Evolutionary conservation across 352 stramenopile genomes (phyloP).

Genomic region (Pythium coloratum): DNA sequence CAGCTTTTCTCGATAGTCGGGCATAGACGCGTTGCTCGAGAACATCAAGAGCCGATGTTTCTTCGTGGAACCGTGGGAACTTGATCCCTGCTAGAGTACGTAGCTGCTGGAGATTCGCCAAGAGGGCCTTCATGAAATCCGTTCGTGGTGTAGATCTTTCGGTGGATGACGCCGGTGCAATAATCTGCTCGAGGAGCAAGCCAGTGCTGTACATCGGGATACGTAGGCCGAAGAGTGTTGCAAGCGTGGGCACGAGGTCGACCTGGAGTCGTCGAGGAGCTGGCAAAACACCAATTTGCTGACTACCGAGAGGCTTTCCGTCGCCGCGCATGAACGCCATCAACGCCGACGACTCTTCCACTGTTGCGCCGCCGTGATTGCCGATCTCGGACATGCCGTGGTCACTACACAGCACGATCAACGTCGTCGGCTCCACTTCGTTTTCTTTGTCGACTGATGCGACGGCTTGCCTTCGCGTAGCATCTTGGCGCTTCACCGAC

Average conservation of each 20-base stretch:
- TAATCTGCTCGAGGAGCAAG: constrained; percentile 52
- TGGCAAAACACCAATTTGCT: constrained; percentile 25
- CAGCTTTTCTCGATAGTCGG: not conserved
- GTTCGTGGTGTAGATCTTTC: not conserved
- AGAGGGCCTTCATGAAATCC: constrained; percentile 28
- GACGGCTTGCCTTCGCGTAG: constrained; percentile 19
- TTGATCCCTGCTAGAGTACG: constrained; percentile 48
- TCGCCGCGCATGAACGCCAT: constrained; percentile 74
- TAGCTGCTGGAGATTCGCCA: constrained; percentile 67
- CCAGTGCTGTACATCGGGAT: constrained; percentile 74
- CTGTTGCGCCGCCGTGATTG: constrained; percentile 82
- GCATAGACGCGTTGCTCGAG: constrained; percentile 3
- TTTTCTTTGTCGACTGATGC: constrained; percentile 6
- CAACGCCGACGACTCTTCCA: constrained; percentile 83
- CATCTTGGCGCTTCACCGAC: constrained; percentile 64
- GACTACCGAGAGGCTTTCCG: constrained; percentile 18
- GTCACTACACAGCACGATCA: constrained; percentile 86
- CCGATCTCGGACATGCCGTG: constrained; percentile 90
- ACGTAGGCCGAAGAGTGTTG: constrained; percentile 61
- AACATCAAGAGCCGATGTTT: constrained; percentile 31
- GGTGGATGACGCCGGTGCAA: not conserved
- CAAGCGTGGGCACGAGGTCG: constrained; percentile 78
- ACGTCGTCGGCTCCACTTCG: constrained; percentile 36
- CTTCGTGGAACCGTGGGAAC: constrained; percentile 33
- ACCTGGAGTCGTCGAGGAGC: constrained; percentile 45